Base-by-base conservation (phyloP, 1,139 yeast genomes). In the Yamadazyma friedrichii region DNA sequence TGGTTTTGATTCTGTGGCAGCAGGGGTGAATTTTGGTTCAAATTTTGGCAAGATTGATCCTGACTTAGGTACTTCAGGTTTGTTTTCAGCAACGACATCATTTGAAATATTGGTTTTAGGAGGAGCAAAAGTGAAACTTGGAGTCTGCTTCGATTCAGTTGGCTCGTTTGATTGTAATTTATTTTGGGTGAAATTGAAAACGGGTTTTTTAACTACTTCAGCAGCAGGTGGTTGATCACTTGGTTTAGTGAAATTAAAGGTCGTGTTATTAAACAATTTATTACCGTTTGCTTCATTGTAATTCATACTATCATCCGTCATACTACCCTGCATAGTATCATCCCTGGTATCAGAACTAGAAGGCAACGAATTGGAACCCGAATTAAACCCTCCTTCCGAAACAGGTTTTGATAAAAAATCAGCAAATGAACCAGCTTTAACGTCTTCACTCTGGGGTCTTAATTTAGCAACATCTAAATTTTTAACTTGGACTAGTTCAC, bases 401-500 rank as follows among this genome's bases (percentile, higher is more conserved):
- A n/a, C 9, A 9, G 47, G 35, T 15, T 39, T 39, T 4, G 39
- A 41, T 41, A 51, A 35, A 31, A 51, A 51, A 33, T 50, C 54
- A 4, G 53, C 53, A 36, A 51, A 48, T 10, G 53, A 50, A 2
- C 54, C 54, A 5, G 47, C 43, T 28, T 46, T 50, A 1, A 43
- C 47, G 9, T 49, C 51, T 15, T 25, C 26, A 20, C 24, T 20
- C 5, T 20, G 24, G 24, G 24, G 5, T 10, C 26, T 17, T 2
- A 27, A 4, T 22, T 27, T 24, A 8, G 37, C 15, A 4, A 33
- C 31, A 24, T 40, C 37, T 15, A 37, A 12, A 3, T 38, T 4
- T 25, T 41, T 34, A 11, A 32, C 29, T 39, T 47, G 51, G 3
- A 36, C 8, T 9, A 36, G 15, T 3, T 17, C 15, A 12, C 17